Base-by-base conservation (phyloP, 2,329 filamentous ascomycete species). In the Cryphonectria parasitica region DNA sequence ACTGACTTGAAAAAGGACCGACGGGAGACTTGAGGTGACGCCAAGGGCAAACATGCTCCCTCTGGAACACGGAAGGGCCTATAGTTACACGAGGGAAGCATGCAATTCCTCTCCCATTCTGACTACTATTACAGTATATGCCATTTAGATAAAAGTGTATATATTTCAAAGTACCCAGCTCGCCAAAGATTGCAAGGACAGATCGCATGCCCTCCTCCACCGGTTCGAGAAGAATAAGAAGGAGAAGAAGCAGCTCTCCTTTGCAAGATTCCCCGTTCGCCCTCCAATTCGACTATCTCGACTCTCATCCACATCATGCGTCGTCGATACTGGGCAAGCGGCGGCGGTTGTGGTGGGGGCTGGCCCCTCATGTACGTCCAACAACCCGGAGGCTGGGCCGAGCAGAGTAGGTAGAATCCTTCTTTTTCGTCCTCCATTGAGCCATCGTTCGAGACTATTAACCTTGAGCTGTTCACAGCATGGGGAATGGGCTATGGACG, bases 361-460 rank as follows among this genome's bases (percentile, higher is more conserved):
- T 71, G 64, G 70, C 70, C 70, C 5, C 69, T 63, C 39, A 43
- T 62, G 36, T 71, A 68, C 52, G 34, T 39, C 54, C 70, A 68
- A 11, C 70, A 72, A 39, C 68, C 68, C 10, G 66, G 68, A 52
- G 68, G 60, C 54, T 70, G 70, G 70, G 66, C 62, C 15, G 70
- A 70, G 62, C 68, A 72, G 5, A 68, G 70, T 70, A 52, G 52
- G 68, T 64, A 34, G 49, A 25, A 45, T 25, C 43, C 54, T 36
- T 36, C 60, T 54, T 25, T 19, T 15, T n/a, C 34, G n/a, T 10
- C 34, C n/a, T 11, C 34, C 34, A 6, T 31, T 49, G 8, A 3
- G 19, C 36, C 45, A 39, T 7, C 22, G 13, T 56, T 5, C 28
- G 25, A 36, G 8, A 4, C 3, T 7, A 3, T 11, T 39, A 6